Evolutionary conservation across 331 rosid genomes (phyloP).

Genomic region (Pyrus hybrid): DNA sequence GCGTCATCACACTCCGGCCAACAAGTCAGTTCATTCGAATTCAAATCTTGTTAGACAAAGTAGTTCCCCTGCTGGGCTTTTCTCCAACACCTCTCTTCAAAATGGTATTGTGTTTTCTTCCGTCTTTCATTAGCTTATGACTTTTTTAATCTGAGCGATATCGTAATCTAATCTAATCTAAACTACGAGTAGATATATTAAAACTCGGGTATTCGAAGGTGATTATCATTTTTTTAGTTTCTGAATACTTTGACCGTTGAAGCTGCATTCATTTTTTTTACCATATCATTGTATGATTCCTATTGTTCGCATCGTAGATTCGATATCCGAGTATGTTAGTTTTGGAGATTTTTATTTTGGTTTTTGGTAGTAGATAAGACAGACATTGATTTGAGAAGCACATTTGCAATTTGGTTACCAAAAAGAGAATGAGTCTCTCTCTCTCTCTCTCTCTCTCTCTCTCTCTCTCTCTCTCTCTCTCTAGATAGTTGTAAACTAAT

Average conservation of each 20-base stretch:
- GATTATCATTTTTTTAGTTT: not conserved
- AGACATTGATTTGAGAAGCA: not conserved
- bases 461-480: not conserved
- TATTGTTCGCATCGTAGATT: not conserved
- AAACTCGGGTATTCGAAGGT: not conserved
- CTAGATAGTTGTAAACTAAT: not conserved
- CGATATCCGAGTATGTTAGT: not conserved
- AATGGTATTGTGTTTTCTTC: conserved; percentile 42
- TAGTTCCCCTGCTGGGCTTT: conserved; percentile 59
- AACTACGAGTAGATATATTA: not conserved
- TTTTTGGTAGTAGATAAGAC: not conserved
- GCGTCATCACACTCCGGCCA: conserved; percentile 7
- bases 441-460: not conserved
- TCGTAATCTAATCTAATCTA: not conserved
- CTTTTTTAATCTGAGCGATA: not conserved
- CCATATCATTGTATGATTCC: not conserved
- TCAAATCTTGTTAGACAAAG: conserved; percentile 47
- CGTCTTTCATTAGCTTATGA: not conserved
- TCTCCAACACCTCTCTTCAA: conserved; percentile 47
- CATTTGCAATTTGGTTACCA: not conserved
- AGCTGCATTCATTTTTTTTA: not conserved
- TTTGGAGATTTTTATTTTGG: not conserved
- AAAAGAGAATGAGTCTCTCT: not conserved
- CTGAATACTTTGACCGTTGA: too few species aligned
- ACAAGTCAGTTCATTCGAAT: conserved; percentile 18